phyloP scores from a whole-genome alignment of 129 eudicot genomes.

The Flaveria bidentis region DNA sequence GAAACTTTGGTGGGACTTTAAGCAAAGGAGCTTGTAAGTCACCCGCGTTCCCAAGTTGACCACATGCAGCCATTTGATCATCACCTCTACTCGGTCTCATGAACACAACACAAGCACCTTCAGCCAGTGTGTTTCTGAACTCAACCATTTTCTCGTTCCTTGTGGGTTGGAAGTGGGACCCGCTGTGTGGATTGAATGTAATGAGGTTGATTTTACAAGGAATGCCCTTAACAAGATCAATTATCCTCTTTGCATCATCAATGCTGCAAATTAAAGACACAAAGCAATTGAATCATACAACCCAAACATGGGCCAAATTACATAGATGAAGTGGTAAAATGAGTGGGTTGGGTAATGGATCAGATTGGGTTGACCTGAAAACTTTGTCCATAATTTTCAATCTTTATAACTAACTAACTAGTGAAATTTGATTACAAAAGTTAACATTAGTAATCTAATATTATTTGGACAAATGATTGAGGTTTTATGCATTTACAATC shows the following conservation, averaged over 20 bases:
- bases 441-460: neutral
- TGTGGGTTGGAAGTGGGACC: constrained; percentile 74
- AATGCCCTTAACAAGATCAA: constrained; percentile 78
- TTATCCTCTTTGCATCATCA: constrained; percentile 83
- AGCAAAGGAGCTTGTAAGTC: constrained; percentile 84
- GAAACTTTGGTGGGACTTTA: constrained; percentile 76
- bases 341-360: neutral
- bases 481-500: neutral
- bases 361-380: neutral
- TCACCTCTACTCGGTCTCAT: constrained; percentile 83
- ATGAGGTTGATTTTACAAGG: constrained; percentile 95
- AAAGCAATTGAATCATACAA: neutral
- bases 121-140: constrained; percentile 69
- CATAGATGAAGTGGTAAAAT: neutral
- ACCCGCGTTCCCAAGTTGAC: constrained; percentile 87
- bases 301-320: constrained; percentile 9
- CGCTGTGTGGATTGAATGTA: constrained; percentile 83
- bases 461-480: neutral
- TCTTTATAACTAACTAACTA: neutral
- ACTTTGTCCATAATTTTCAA: neutral
- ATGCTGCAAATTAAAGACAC: constrained; percentile 45
- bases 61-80: constrained; percentile 97
- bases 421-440: neutral
- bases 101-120: constrained; percentile 68
- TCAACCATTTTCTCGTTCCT: constrained; percentile 69